Conservation (phyloP, 73 alveolate species). For the Effrenium voratum region DNA sequence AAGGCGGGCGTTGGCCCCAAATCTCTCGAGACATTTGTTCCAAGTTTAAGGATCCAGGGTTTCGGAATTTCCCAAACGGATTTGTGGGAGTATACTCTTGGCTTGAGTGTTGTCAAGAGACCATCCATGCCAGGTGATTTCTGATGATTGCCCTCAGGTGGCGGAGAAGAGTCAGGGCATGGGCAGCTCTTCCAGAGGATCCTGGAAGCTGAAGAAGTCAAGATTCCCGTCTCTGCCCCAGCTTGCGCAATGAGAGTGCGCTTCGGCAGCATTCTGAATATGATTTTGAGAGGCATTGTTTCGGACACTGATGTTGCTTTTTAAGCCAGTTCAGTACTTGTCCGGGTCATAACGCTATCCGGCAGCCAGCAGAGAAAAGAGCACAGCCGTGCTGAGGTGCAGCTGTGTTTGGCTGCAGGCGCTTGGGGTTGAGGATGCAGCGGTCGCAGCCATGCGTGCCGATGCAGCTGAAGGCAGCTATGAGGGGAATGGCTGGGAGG, state of each 20-base stretch:
- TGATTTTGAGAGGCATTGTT: too few relatives aligned
- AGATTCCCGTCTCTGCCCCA: background rate
- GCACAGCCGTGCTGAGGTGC: conserved; percentile 24
- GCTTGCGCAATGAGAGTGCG: background rate
- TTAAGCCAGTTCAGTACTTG: background rate
- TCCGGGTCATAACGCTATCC: background rate
- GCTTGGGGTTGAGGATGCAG: background rate
- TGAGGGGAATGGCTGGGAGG: background rate
- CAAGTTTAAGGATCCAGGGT: too few relatives aligned
- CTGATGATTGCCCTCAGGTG: too few relatives aligned
- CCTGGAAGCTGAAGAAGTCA: background rate
- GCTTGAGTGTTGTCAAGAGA: background rate
- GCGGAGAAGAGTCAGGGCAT: background rate
- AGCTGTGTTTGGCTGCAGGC: conserved; percentile 58
- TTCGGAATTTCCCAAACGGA: background rate
- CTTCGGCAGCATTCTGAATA: too few relatives aligned
- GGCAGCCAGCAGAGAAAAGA: background rate
- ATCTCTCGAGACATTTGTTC: too few relatives aligned
- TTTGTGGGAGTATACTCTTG: background rate
- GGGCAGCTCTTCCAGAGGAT: background rate
- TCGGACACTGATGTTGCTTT: too few relatives aligned
- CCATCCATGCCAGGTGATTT: background rate
- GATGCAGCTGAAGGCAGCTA: conserved; percentile 35
- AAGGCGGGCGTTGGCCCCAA: conserved; percentile 29
- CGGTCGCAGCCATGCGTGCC: conserved; percentile 25